Percentiles rank a stretch among this genome's conserved stretches.
These are phyloP conservation scores for Gremmenia infestans DNA, from an alignment of 2,329 filamentous ascomycete genomes.

Conservation along the genomic window DNA sequence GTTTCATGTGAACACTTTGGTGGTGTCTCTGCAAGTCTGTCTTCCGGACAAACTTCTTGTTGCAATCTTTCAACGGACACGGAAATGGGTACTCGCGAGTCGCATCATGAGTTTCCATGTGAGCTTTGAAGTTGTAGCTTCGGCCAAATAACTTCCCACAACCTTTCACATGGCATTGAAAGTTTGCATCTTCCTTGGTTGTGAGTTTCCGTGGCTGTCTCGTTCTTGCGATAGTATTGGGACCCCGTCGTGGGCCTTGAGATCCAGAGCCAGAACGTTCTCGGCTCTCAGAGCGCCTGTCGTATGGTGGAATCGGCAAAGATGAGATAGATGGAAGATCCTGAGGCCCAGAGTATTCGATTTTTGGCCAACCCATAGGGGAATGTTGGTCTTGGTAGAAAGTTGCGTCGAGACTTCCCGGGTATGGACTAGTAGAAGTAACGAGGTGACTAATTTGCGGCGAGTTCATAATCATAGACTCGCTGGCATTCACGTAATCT, in stretches of 20 bases:
- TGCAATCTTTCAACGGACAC: constrained; percentile 62
- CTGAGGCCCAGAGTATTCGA: constrained; percentile 23
- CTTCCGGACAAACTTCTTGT: constrained; percentile 73
- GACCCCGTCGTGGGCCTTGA: constrained; percentile 15
- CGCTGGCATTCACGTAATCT: constrained; percentile 22
- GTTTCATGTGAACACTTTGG: constrained; percentile 68
- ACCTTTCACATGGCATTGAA: constrained; percentile 60
- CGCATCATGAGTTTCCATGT: constrained; percentile 79
- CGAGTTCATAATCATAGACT: constrained; percentile 25
- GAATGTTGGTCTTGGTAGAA: constrained; percentile 26
- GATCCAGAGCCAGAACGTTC: constrained; percentile 16
- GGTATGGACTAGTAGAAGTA: constrained; percentile 22
- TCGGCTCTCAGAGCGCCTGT: constrained; percentile 24
- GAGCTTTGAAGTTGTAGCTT: constrained; percentile 81
- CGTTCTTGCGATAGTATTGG: constrained; percentile 25
- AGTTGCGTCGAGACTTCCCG: constrained; percentile 25
- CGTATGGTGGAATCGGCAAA: constrained; percentile 24
- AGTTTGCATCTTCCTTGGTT: constrained; percentile 65
- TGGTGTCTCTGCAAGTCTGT: constrained; percentile 67
- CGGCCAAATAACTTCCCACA: constrained; percentile 79
- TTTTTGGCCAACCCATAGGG: constrained; percentile 25
- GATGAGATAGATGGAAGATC: constrained; percentile 27
- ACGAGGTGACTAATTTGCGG: constrained; percentile 22
- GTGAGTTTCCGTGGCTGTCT: constrained; percentile 47
- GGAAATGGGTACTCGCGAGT: constrained; percentile 64